Percentiles rank a stretch among this genome's conserved stretches.
These are phyloP conservation scores for Xeromyces bisporus DNA, from an alignment of 495 filamentous ascomycete genomes.

Conservation along the genomic window DNA sequence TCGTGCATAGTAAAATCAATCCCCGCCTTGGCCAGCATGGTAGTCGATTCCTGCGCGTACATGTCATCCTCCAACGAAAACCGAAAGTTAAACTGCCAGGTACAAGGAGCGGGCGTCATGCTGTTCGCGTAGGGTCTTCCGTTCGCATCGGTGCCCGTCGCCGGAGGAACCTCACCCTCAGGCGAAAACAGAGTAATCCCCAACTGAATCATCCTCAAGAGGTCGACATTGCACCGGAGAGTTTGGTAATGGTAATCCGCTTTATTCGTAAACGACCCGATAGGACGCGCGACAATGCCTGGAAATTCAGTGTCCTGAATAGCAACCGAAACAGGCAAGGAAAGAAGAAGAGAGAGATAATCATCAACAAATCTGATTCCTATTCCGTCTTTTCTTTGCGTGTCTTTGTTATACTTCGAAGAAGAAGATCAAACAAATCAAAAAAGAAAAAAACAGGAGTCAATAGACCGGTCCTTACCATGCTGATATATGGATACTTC, in stretches of 20 bases:
- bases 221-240: conserved; percentile 88
- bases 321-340: background rate
- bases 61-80: conserved; percentile 90
- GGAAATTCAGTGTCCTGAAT: conserved; percentile 91
- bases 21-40: conserved; percentile 68
- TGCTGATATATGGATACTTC: conserved; percentile 84
- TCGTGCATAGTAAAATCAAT: conserved; percentile 74
- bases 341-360: background rate
- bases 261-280: conserved; percentile 83
- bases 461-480: conserved; percentile 44
- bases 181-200: conserved; percentile 82
- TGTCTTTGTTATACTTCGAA: background rate
- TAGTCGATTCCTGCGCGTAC: conserved; percentile 86
- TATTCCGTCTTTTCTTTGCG: background rate
- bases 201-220: conserved; percentile 92
- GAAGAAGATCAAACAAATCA: too few species aligned
- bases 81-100: conserved; percentile 98
- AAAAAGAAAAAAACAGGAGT: background rate
- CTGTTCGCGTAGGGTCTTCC: conserved; percentile 33
- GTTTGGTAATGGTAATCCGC: conserved; percentile 98
- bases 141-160: conserved; percentile 41
- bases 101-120: conserved; percentile 57
- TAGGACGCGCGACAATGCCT: conserved; percentile 84
- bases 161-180: conserved; percentile 68
- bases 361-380: background rate